These are phyloP conservation scores for Leptographium radiaticola DNA, from an alignment of 2,329 filamentous ascomycete species.

Conservation along the genomic window DNA sequence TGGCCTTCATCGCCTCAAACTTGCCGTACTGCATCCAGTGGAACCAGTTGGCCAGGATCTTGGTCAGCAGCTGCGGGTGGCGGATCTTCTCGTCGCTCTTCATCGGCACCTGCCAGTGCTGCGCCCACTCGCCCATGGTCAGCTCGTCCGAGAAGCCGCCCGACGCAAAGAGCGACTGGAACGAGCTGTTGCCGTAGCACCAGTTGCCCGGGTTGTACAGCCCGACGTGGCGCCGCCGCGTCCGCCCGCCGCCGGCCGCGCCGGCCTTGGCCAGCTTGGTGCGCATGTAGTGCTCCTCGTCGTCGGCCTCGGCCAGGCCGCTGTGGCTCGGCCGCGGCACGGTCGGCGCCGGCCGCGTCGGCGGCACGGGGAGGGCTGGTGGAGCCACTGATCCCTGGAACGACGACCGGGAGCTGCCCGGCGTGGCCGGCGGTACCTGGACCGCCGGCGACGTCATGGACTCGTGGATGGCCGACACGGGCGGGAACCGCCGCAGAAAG, in stretches of 20 bases:
- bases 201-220: conserved; percentile 69
- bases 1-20: conserved; percentile 36
- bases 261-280: conserved; percentile 24
- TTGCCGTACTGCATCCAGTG: conserved; percentile 41
- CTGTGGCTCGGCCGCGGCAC: conserved; percentile 64
- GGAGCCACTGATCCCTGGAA: conserved; percentile 24
- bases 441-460: conserved; percentile 39
- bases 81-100: conserved; percentile 43
- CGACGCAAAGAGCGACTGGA: conserved; percentile 73
- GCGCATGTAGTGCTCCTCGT: conserved; percentile 24
- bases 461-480: conserved; percentile 47
- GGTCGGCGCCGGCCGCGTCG: conserved; percentile 54
- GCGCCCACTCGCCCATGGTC: conserved; percentile 44
- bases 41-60: conserved; percentile 45
- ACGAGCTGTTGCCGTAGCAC: conserved; percentile 85
- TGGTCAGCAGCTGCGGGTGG: conserved; percentile 45
- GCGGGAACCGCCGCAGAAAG: conserved; percentile 70
- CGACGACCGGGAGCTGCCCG: conserved; percentile 4
- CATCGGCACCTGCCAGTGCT: conserved; percentile 53
- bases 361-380: conserved; percentile 38
- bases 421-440: neutral
- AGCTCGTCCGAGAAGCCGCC: conserved; percentile 52
- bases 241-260: conserved; percentile 15
- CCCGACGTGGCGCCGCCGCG: conserved; percentile 46
- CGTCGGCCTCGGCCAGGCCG: conserved; percentile 42